A percentile compares a stretch with the other conserved stretches of the same genome.
Conservation (phyloP, 2,329 filamentous ascomycete species). For the Aspergillus sojae region DNA sequence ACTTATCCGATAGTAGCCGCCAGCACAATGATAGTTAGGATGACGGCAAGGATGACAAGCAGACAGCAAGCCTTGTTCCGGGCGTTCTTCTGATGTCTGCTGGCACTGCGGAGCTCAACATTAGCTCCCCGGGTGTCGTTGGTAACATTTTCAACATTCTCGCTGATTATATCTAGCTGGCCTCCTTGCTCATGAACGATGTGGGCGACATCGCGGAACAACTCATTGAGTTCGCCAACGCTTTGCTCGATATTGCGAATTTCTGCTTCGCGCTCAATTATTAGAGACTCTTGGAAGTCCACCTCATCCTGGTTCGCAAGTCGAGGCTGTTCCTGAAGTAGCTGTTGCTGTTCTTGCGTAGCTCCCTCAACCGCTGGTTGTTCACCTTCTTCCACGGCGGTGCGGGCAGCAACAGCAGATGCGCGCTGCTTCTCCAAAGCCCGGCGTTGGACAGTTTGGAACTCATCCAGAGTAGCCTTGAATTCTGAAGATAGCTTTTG, state of each 20-base stretch:
- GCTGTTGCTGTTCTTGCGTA: conserved; percentile 66
- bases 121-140: conserved; percentile 84
- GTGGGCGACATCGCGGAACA: conserved; percentile 97
- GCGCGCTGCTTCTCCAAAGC: conserved; percentile 92
- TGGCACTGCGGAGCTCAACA: conserved; percentile 79
- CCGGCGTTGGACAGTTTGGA: conserved; percentile 85
- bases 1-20: conserved; percentile 75
- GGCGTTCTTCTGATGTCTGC: conserved; percentile 91
- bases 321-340: conserved; percentile 75
- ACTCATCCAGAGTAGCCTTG: conserved; percentile 82
- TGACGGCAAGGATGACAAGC: conserved; percentile 82
- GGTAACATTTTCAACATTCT: conserved; percentile 82
- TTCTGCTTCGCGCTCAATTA: conserved; percentile 93
- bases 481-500: conserved; percentile 95
- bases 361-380: conserved; percentile 30
- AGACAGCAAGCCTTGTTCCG: conserved; percentile 93
- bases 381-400: conserved; percentile 67
- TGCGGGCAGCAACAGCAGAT: conserved; percentile 78
- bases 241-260: conserved; percentile 97
- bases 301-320: conserved; percentile 92
- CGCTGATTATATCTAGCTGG: conserved; percentile 80
- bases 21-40: conserved; percentile 84
- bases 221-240: conserved; percentile 91
- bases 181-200: conserved; percentile 95
- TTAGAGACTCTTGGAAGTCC: conserved; percentile 94